A percentile compares a stretch with the other conserved stretches of the same genome.
Conservation (phyloP, 2,329 filamentous ascomycete genomes). For the Cryphonectria naterciae region DNA sequence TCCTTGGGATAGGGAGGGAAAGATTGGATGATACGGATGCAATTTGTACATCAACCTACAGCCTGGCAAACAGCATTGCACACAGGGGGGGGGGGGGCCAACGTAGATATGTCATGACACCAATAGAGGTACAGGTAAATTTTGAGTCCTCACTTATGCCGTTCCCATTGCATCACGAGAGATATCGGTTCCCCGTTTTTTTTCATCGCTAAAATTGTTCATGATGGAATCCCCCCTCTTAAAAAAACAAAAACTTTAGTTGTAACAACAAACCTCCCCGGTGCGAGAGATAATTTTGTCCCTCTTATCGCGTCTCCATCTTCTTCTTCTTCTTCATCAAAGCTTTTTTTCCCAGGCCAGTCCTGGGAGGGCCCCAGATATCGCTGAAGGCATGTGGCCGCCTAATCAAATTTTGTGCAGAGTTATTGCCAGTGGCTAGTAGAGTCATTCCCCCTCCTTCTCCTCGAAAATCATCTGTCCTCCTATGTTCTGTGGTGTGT, state of each 20-base stretch:
- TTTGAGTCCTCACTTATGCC: neutral
- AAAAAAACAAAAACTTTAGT: neutral
- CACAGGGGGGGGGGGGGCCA: neutral
- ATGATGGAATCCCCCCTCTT: conserved; percentile 9
- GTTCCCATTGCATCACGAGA: neutral
- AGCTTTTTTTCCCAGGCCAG: conserved; percentile 20
- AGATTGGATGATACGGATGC: neutral
- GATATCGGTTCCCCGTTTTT: neutral
- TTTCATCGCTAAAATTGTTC: neutral
- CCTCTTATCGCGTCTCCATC: conserved; percentile 14
- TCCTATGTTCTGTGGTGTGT: neutral
- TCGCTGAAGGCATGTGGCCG: neutral
- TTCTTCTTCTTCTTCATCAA: conserved; percentile 5
- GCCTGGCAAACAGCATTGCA: neutral
- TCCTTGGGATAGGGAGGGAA: neutral
- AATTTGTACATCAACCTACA: conserved; percentile 1
- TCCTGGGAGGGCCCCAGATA: conserved; percentile 2
- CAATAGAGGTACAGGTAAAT: neutral
- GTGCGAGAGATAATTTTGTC: conserved; percentile 18
- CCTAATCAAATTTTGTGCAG: conserved; percentile 20
- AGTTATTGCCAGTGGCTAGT: conserved; percentile 19
- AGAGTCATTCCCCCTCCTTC: conserved; percentile 18
- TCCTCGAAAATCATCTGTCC: conserved; percentile 8
- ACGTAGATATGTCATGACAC: neutral
- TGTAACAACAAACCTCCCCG: conserved; percentile 18